Evolutionary conservation across 2,329 filamentous ascomycete species (phyloP), one percentile per base, ranked within the genome.

Genomic region (Drechslerella stenobrocha): DNA sequence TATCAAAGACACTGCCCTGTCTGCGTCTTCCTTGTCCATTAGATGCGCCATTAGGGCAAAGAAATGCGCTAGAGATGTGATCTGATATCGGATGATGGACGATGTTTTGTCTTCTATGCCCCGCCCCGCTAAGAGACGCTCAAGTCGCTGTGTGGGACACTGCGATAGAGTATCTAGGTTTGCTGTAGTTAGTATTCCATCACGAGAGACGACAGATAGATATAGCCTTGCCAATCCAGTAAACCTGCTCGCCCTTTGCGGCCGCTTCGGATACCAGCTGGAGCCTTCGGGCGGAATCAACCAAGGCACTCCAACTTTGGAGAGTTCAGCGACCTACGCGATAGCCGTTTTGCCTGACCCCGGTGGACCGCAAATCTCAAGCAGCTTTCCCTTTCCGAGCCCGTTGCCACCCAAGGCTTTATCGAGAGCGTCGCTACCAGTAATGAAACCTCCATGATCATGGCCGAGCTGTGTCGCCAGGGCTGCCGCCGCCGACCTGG

Each of bases 261-360:
- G 71, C 59, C 9, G 71, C 58, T 26, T 71, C 70, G 6, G 60
- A 63, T 5, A 70, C 70, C 23, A 71, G 40, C 44, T 72, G 72
- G 42, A 72, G 55, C 23, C 72, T 73, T n/a, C n/a, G n/a, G n/a
- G n/a, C n/a, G n/a, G n/a, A n/a, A n/a, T n/a, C n/a, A n/a, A n/a
- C n/a, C n/a, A n/a, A n/a, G n/a, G n/a, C n/a, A n/a, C n/a, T n/a
- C n/a, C n/a, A n/a, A n/a, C n/a, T 20, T 34, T 22, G 9, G 28
- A 42, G 26, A 24, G 20, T 35, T 20, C n/a, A 32, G 40, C 23
- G 34, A 60, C 70, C 23, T 70, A 73, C 71, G 70, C 71, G 47
- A 73, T 67, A 22, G 71, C 52, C 1, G 71, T 73, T 34, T 73
- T 73, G 8, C 71, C 72, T 18, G 65, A 66, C 1, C 71, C 71